Base-by-base conservation (phyloP, 495 filamentous ascomycete species). In the Pyrenopolyporus hunteri region DNA sequence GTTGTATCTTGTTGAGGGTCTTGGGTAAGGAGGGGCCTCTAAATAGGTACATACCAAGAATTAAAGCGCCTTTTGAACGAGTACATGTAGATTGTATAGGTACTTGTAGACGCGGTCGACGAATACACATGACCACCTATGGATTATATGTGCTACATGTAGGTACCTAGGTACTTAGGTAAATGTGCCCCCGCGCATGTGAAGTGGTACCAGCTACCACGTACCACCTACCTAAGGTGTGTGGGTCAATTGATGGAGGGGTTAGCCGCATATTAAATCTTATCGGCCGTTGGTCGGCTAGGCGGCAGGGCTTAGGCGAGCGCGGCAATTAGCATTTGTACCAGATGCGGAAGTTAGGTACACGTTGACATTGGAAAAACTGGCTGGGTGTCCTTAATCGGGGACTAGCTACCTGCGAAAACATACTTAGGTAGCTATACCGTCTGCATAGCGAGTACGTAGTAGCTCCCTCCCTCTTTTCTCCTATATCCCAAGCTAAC, bases 351-450 rank as follows among this genome's bases (percentile, higher is more conserved):
- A 36, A 42, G 14, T 19, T 37, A 43, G 39, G 46, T 37, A 59
- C 56, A 59, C 56, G 37, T 51, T 29, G 40, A 40, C 37, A 19
- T 40, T 47, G 33, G 16, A 45, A 19, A 31, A 58, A 49, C 16
- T 59, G 33, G 43, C 32, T 43, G 31, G 13, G 48, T 60, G 57
- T 61, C 57, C 57, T 54, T 40, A 61, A 57, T 40, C n/a, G 54
- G 53, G n/a, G n/a, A n/a, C n/a, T 40, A 40, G 17, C 25, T 14
- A 22, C 26, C 35, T 17, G 43, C 45, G 26, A 46, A 46, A 16
- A 31, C 16, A 45, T 26, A 39, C 4, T 9, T 11, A 42, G 6
- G 2, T 52, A 52, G 2, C 4, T 31, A 52, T 33, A 33, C 7
- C n/a, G n/a, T 46, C 17, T 29, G 8, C 7, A 46, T 42, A 28